These are phyloP conservation scores for Aspergillus sp. DNA, from an alignment of 2,329 filamentous ascomycete species.

Conservation along the genomic window DNA sequence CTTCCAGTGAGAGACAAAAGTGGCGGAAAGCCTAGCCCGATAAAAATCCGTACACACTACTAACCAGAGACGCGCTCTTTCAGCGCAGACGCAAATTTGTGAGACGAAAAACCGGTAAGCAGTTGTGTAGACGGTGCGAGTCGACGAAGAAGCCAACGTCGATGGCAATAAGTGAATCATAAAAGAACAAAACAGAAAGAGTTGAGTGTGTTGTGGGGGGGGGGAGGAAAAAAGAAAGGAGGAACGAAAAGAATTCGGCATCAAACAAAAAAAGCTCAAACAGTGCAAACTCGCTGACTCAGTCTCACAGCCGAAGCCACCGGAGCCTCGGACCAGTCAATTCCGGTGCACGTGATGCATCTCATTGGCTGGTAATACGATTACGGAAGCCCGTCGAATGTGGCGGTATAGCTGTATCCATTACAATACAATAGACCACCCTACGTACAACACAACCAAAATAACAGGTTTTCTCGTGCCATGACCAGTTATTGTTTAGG, in stretches of 20 bases:
- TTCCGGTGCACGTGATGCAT: background rate
- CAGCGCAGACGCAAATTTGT: conserved; percentile 6
- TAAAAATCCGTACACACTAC: conserved; percentile 7
- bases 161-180: conserved; percentile 3
- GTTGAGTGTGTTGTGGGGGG: background rate
- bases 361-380: background rate
- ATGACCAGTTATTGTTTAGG: no score
- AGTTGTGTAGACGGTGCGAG: conserved; percentile 5
- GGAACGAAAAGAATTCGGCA: background rate
- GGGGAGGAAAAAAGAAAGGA: background rate
- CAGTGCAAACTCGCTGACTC: conserved; percentile 5
- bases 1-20: conserved; percentile 1
- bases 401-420: no score
- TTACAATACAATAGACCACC: no score
- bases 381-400: background rate
- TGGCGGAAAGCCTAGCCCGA: conserved; percentile 1
- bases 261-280: conserved; percentile 1
- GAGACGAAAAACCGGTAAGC: conserved; percentile 2
- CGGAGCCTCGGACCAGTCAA: background rate
- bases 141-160: conserved; percentile 9
- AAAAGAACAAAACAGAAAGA: background rate
- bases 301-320: background rate
- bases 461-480: no score
- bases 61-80: conserved; percentile 12
- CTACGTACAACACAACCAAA: no score